A percentile compares a stretch with the other conserved stretches of the same genome.
Conservation (phyloP, 805 yeast genomes). For the Suhomyces sp. region DNA sequence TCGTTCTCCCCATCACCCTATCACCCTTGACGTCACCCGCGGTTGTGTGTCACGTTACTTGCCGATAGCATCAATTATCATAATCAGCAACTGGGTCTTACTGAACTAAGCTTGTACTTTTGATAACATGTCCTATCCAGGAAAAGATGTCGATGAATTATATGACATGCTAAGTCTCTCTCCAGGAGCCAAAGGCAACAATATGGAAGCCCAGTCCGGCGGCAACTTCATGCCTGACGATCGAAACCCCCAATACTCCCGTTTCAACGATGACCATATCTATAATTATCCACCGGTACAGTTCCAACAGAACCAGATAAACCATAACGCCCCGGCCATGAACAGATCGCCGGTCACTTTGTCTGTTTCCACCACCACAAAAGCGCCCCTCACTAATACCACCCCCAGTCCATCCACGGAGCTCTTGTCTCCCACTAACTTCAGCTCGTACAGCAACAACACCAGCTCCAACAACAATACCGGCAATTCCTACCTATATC, state of each 20-base stretch:
- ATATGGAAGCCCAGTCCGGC: background rate
- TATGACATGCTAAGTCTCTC: conserved; percentile 30
- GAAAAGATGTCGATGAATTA: conserved; percentile 24
- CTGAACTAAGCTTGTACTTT: background rate
- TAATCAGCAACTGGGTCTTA: background rate
- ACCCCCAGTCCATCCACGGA: conserved; percentile 12
- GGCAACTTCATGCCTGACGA: background rate
- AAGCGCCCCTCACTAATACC: conserved; percentile 6
- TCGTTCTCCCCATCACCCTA: too few relatives aligned
- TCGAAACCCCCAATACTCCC: background rate
- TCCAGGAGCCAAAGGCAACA: conserved; percentile 13
- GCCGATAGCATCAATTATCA: background rate
- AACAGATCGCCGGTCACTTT: background rate
- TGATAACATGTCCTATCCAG: background rate
- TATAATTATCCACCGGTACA: background rate
- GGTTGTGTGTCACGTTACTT: background rate
- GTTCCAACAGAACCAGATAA: background rate
- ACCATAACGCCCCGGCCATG: background rate
- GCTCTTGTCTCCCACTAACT: conserved; percentile 16
- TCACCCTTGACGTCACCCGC: background rate
- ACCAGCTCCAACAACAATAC: background rate
- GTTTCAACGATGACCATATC: background rate
- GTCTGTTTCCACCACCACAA: background rate
- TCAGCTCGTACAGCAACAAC: conserved; percentile 4
- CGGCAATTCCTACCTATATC: conserved; percentile 13